Conservation (phyloP, 768 basidiomycete genomes). For the Tylopilus plumbeoviolaceoides region DNA sequence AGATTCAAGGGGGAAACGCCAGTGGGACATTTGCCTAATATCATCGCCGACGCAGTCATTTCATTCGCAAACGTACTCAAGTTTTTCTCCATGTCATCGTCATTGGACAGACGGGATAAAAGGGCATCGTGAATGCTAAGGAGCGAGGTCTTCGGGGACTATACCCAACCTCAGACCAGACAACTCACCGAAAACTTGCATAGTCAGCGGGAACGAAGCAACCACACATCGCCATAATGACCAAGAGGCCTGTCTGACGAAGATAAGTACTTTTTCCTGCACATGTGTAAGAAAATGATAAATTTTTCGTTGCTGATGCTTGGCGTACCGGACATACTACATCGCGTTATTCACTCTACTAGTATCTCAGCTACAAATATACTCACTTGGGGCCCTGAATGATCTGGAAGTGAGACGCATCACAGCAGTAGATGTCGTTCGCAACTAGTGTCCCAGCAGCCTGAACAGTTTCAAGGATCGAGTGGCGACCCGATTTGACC, state of each 20-base stretch:
- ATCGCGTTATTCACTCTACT: neutral
- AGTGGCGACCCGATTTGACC: constrained; percentile 86
- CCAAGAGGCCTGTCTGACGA: constrained; percentile 78
- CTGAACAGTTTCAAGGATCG: constrained; percentile 74
- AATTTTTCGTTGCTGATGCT: neutral
- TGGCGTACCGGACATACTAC: constrained; percentile 55
- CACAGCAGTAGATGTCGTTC: constrained; percentile 88
- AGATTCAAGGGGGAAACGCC: neutral
- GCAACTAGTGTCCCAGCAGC: constrained; percentile 68
- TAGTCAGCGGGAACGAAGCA: constrained; percentile 94
- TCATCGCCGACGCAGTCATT: constrained; percentile 91
- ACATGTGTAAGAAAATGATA: neutral
- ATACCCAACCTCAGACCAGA: neutral
- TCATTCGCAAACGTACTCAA: constrained; percentile 95
- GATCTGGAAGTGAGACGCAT: constrained; percentile 83
- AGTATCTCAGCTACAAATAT: neutral
- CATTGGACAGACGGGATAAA: constrained; percentile 86
- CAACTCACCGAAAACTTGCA: constrained; percentile 71
- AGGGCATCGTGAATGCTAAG: constrained; percentile 76
- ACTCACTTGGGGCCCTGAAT: constrained; percentile 87
- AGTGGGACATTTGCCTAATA: constrained; percentile 51
- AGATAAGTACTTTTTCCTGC: constrained; percentile 92
- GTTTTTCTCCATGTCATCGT: constrained; percentile 86
- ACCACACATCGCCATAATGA: constrained; percentile 85
- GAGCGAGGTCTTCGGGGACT: neutral